Base-by-base conservation (phyloP, 192 early-diverging fungal genomes). In the Geranomyces variabilis region DNA sequence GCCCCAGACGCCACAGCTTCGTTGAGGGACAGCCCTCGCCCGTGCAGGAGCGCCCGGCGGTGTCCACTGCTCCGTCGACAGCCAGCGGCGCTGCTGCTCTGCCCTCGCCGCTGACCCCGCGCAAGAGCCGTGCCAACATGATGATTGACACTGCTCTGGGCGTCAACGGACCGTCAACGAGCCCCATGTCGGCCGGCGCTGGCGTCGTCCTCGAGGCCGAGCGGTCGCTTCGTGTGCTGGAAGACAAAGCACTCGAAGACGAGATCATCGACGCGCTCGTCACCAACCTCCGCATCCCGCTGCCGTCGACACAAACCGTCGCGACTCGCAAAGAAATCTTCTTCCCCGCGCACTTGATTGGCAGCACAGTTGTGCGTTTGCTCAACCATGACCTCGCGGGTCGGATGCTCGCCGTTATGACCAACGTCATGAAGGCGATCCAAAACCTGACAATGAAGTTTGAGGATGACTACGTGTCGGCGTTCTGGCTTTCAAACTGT, bases 401-500 rank as follows among this genome's bases (percentile, higher is more conserved):
- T 22, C 89, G 94, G 61, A 94, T 96, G 70, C 91, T 93, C 68
- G 83, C 86, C 19, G 76, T 97, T 7, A 86, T 96, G 80, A 89
- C 90, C 75, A 93, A 92, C 68, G 91, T 94, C 13, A 94, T 98
- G 86, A 79, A 84, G 66, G 75, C 82, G 44, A 81, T 88, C 55
- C 85, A 79, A 36, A 77, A 60, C 22, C 69, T 87, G 57, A 84
- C 85, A 14, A 85, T 82, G 84, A 90, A 89, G 66, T 91, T 87
- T 63, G 84, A 88, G 45, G 92, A 93, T 60, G 93, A 95, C 60
- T 93, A 93, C 68, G 90, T 92, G 76, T 80, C 92, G 63, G 93
- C 92, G 5, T 99, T 96, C 87, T 98, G 97, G 97, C 83, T 98
- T 28, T 95, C 94, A 17, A 99, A 99, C 76, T 91, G 92, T 22